phyloP scores from a whole-genome alignment of 305 asterid species.

The Solanum chacoense region DNA sequence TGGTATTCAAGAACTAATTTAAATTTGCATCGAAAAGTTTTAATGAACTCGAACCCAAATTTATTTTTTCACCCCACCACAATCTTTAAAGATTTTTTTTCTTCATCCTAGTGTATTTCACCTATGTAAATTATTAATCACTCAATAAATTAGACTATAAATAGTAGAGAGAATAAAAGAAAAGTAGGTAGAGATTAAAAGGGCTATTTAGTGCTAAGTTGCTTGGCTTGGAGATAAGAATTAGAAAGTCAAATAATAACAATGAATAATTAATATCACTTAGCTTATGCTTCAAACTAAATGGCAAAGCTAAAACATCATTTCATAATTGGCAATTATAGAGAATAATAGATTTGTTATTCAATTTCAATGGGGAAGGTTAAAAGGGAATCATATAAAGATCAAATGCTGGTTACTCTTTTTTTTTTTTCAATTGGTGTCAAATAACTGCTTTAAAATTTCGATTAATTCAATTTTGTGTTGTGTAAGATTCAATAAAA shows the following conservation, averaged over 20 bases:
- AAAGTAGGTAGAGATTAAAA: background rate
- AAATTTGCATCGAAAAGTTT: background rate
- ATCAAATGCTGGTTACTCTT: background rate
- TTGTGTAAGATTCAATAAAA: background rate
- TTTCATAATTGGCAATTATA: background rate
- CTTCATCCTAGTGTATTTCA: background rate
- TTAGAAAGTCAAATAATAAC: background rate
- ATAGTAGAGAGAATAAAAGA: background rate
- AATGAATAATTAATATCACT: background rate
- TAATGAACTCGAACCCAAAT: fast-evolving
- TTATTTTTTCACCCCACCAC: background rate
- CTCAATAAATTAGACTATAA: background rate
- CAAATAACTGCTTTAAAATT: background rate
- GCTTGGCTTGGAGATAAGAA: background rate
- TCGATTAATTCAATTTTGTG: background rate
- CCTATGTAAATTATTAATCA: background rate
- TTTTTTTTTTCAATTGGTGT: no score
- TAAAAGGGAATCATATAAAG: background rate
- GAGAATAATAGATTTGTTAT: background rate
- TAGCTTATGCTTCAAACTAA: background rate
- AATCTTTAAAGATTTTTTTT: background rate
- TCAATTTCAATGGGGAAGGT: background rate
- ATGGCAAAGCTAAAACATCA: background rate
- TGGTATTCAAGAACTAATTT: background rate
- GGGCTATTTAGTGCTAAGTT: background rate